Conservation (phyloP, 2,329 filamentous ascomycete species). For the Chalara sp. region DNA sequence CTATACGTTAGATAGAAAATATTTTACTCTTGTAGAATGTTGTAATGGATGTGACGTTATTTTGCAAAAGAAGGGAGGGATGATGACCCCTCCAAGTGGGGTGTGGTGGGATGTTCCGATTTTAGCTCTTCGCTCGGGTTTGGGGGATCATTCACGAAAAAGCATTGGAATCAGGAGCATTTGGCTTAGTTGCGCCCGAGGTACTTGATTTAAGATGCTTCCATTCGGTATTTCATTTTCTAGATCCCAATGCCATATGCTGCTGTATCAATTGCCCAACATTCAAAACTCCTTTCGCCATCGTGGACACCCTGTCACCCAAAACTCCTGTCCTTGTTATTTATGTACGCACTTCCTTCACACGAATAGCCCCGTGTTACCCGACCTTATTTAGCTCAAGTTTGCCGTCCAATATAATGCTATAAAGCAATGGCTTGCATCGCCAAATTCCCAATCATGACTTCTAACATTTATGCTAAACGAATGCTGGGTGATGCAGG, state of each 20-base stretch:
- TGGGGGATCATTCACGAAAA: background rate
- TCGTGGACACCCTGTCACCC: no score
- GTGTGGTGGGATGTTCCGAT: constrained; percentile 11
- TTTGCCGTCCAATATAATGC: background rate
- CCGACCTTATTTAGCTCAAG: no score
- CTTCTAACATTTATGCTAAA: constrained; percentile 10
- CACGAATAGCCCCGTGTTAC: no score
- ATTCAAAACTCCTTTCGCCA: no score
- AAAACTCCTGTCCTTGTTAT: no score
- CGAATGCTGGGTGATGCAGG: constrained; percentile 27
- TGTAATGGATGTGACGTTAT: constrained; percentile 2
- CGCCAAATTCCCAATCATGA: constrained; percentile 6
- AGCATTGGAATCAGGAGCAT: no score
- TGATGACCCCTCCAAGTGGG: constrained; percentile 18
- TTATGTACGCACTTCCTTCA: no score
- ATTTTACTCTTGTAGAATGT: background rate
- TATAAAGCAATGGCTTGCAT: background rate
- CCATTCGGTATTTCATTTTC: no score
- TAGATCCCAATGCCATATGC: no score
- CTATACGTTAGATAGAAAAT: constrained; percentile 1
- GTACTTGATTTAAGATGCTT: no score
- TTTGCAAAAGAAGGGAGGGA: constrained; percentile 12
- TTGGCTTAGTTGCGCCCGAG: no score
- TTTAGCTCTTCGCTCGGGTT: background rate
- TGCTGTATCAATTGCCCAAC: no score